These are phyloP conservation scores for Serpula lacrymans DNA, from an alignment of 768 basidiomycete species.

Conservation along the genomic window DNA sequence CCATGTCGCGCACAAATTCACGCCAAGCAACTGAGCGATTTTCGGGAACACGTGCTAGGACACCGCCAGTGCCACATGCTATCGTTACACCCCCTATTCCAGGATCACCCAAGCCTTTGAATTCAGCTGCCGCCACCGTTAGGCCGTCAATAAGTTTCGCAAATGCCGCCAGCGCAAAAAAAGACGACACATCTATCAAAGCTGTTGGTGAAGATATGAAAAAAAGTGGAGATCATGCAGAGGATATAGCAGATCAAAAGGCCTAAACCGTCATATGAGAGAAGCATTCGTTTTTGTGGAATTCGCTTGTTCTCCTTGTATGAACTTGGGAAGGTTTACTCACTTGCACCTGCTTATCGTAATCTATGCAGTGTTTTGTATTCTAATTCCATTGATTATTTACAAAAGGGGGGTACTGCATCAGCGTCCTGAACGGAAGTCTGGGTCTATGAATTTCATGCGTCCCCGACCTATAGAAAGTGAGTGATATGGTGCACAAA, in stretches of 20 bases:
- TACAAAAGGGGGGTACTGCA: no score
- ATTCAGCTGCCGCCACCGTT: slow-evolving; percentile 45
- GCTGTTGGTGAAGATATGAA: slow-evolving; percentile 11
- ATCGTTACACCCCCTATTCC: slow-evolving; percentile 5
- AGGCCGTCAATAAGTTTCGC: slow-evolving; percentile 82
- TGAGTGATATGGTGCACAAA: slow-evolving; percentile 2
- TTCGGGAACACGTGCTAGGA: slow-evolving; percentile 23
- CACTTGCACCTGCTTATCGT: no score
- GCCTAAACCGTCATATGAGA: slow-evolving; percentile 15
- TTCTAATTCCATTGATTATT: no score
- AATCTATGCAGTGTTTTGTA: no score
- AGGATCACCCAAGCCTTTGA: slow-evolving; percentile 21
- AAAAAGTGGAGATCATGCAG: slow-evolving; percentile 9
- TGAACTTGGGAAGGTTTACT: no score
- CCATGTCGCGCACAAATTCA: slow-evolving; percentile 50
- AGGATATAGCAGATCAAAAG: slow-evolving; percentile 17
- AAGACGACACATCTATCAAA: slow-evolving; percentile 13
- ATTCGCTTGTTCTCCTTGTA: no score
- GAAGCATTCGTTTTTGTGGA: slow-evolving; percentile 6
- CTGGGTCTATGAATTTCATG: slow-evolving; percentile 68
- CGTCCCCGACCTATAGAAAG: slow-evolving; percentile 49
- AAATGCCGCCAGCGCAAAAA: slow-evolving; percentile 53
- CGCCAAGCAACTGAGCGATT: slow-evolving; percentile 46
- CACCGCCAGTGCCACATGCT: slow-evolving; percentile 28
- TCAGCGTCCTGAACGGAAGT: slow-evolving; percentile 32